These are phyloP conservation scores for Oemleria cerasiformis DNA, from an alignment of 306 rosid genomes.

Conservation along the genomic window DNA sequence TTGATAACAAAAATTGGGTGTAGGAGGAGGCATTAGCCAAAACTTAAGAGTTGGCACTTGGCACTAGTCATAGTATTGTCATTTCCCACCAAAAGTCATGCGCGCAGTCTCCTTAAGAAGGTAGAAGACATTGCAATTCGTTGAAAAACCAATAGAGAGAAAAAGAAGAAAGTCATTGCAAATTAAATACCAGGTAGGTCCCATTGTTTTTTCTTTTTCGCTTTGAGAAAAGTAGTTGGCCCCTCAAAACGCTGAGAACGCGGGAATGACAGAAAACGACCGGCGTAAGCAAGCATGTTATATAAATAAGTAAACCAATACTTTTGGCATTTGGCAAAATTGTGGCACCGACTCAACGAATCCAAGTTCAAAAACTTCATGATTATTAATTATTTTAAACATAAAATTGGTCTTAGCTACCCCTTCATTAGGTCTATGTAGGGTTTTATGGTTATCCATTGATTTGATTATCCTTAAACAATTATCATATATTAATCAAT, in stretches of 20 bases:
- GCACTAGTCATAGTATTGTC: background rate
- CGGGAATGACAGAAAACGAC: constrained; percentile 28
- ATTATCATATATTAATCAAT: background rate
- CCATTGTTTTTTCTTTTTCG: background rate
- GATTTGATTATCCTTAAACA: background rate
- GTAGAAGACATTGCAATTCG: background rate
- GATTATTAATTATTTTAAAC: background rate
- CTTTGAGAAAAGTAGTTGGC: constrained; percentile 13
- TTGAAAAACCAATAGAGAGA: background rate
- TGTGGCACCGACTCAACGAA: background rate
- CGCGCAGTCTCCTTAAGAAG: background rate
- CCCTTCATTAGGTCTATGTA: background rate
- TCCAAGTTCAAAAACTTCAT: background rate
- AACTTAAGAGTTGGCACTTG: background rate
- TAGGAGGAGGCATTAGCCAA: constrained; percentile 4
- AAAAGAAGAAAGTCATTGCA: background rate
- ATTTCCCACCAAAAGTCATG: background rate
- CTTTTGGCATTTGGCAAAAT: background rate
- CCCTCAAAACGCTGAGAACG: constrained; percentile 6
- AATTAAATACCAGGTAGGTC: background rate
- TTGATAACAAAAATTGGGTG: background rate
- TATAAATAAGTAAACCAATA: background rate
- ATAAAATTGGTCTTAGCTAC: background rate
- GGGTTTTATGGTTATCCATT: background rate
- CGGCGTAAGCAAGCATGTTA: background rate